Evolutionary conservation across 305 asterid genomes (phyloP).

Genomic region (Nicotiana rustica): DNA sequence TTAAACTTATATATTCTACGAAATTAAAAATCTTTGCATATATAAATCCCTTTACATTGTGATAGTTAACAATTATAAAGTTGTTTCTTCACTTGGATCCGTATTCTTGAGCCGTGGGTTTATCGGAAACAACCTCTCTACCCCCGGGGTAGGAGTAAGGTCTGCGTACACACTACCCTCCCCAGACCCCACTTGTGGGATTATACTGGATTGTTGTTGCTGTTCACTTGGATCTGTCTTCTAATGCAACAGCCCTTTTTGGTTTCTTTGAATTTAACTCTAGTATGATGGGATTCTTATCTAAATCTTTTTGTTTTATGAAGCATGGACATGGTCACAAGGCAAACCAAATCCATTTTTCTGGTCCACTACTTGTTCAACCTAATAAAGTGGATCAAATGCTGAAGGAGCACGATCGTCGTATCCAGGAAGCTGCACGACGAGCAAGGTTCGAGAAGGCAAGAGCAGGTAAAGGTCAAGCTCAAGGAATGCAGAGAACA

Average conservation of each 20-base stretch:
- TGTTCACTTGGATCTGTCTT: not conserved
- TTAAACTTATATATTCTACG: not conserved
- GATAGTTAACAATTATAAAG: not conserved
- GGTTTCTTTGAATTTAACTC: not conserved
- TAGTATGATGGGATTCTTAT: slow-evolving; percentile 23
- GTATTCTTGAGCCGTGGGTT: too few relatives aligned
- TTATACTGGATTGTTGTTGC: too few relatives aligned
- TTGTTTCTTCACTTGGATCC: not conserved
- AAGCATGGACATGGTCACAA: slow-evolving; percentile 59
- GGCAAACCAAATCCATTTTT: slow-evolving; percentile 65
- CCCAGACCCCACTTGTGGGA: too few relatives aligned
- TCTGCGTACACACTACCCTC: too few relatives aligned
- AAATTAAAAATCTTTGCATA: not conserved
- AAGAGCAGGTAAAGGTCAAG: slow-evolving; percentile 53
- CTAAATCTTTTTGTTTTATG: not conserved
- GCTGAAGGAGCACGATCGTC: slow-evolving; percentile 90
- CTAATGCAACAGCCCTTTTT: not conserved
- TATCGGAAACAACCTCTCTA: too few relatives aligned
- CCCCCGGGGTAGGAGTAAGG: too few relatives aligned
- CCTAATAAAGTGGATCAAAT: slow-evolving; percentile 79
- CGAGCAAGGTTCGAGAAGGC: slow-evolving; percentile 68
- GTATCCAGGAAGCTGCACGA: slow-evolving; percentile 82
- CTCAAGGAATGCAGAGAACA: slow-evolving; percentile 47
- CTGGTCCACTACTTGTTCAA: slow-evolving; percentile 79
- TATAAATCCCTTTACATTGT: not conserved